A percentile compares a stretch with the other conserved stretches of the same genome.
phyloP scores from a whole-genome alignment of 768 basidiomycete genomes.

The Leccinum variicolor region DNA sequence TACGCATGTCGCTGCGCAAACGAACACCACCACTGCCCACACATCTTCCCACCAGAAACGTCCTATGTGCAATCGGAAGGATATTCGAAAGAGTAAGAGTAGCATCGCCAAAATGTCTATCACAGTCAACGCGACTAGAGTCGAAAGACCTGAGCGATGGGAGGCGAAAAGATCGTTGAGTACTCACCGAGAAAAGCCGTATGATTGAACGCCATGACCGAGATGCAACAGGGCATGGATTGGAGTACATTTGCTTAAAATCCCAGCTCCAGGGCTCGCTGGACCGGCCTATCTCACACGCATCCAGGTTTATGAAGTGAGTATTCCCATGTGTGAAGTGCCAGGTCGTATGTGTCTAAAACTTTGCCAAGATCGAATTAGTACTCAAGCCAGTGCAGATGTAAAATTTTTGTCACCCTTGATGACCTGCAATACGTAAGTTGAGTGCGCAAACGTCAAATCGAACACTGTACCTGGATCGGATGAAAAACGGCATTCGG shows the following conservation, averaged over 20 bases:
- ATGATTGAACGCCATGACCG: neutral
- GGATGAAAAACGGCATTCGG: neutral
- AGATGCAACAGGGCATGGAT: neutral
- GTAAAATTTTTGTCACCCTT: neutral
- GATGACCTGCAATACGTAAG: neutral
- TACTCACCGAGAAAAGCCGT: neutral
- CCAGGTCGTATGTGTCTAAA: neutral
- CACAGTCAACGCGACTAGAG: conserved; percentile 4
- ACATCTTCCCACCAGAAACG: conserved; percentile 26
- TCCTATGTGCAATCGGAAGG: conserved; percentile 11
- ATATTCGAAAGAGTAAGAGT: conserved; percentile 15
- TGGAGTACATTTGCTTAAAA: neutral
- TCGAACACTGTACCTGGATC: neutral
- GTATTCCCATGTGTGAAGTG: neutral
- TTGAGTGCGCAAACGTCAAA: neutral
- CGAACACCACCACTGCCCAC: conserved; percentile 12
- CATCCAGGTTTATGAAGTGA: neutral
- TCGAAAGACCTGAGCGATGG: neutral
- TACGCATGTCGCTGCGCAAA: neutral
- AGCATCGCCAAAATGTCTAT: conserved; percentile 3
- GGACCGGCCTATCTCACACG: neutral
- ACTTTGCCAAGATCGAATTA: neutral
- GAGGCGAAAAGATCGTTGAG: neutral
- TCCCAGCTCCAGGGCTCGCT: neutral
- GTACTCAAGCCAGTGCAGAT: neutral